Evolutionary conservation across 2,329 filamentous ascomycete genomes (phyloP), one percentile per base, ranked within the genome.

Genomic region (Emmonsiellopsis sp.): DNA sequence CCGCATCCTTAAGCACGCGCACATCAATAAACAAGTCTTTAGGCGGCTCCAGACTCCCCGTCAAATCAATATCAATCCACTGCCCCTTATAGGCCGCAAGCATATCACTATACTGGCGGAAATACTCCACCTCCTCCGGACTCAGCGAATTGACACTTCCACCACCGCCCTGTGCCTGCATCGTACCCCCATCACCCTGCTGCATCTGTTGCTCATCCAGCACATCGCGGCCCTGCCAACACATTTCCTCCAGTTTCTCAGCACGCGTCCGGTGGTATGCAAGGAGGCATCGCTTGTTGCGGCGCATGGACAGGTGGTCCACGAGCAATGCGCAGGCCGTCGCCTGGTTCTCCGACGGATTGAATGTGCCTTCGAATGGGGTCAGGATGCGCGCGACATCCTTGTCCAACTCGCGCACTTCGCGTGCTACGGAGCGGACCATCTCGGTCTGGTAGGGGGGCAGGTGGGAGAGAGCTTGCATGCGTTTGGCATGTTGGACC

Each of bases 21-120:
- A 98, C 93, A 69, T 98, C 93, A 63, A 98, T 95, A 69, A 97
- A 98, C 51, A 98, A 74, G 71, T 98, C 93, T 62, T 83, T 83
- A n/a, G 93, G 93, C 27, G 93, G 93, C 65, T 95, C 90, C 65
- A 98, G 75, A 64, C 87, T 93, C 34, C 93, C 93, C 2, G 93
- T 96, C 52, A 98, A 75, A 70, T 98, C 93, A 60, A 98, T 87
- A 67, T 98, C 93, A 17, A 92, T 97, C 92, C 92, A 98, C 64
- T 95, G 90, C 0, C 93, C 93, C 69, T 98, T 98, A 71, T 94
- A 96, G 2, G 90, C 88, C n/a, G 92, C 89, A 53, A 98, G 74
- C 60, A 98, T 76, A 64, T 98, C 91, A 59, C 86, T 85, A 66
- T 96, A 98, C 64, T 91, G 86, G 56, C 92, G 80, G 54, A 95